Percentiles rank a stretch among this genome's conserved stretches.
Conservation (phyloP, 2,329 filamentous ascomycete species). For the Colletotrichum horii region DNA sequence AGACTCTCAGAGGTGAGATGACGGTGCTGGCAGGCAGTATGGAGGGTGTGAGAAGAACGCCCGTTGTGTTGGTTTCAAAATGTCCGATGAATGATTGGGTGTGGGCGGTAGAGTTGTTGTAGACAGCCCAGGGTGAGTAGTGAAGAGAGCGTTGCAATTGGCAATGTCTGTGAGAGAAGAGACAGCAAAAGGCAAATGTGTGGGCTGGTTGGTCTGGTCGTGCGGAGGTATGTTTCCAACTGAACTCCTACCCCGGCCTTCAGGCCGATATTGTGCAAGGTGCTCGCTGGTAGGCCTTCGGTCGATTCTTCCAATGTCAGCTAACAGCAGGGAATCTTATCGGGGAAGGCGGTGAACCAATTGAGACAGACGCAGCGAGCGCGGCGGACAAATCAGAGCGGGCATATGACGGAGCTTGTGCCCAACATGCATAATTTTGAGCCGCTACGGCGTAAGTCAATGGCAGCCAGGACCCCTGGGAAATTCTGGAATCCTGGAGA, state of each 20-base stretch:
- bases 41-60: background rate
- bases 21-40: background rate
- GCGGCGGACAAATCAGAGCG: background rate
- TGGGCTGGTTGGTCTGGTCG: background rate
- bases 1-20: slow-evolving; percentile 2
- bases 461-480: slow-evolving; percentile 10
- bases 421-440: slow-evolving; percentile 19
- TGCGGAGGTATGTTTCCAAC: background rate
- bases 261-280: background rate
- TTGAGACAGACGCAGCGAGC: background rate
- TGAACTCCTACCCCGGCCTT: slow-evolving; percentile 5
- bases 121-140: background rate
- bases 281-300: background rate
- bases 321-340: background rate
- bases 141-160: background rate
- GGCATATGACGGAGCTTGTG: background rate
- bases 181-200: background rate
- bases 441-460: slow-evolving; percentile 1
- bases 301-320: background rate
- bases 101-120: background rate
- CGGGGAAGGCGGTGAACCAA: slow-evolving; percentile 3
- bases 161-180: background rate
- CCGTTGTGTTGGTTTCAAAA: background rate
- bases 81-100: background rate
- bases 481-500: slow-evolving; percentile 27